A percentile compares a stretch with the other conserved stretches of the same genome.
These are phyloP conservation scores for Ophiocordyceps camponoti-leonardi DNA, from an alignment of 2,329 filamentous ascomycete genomes.

Conservation along the genomic window DNA sequence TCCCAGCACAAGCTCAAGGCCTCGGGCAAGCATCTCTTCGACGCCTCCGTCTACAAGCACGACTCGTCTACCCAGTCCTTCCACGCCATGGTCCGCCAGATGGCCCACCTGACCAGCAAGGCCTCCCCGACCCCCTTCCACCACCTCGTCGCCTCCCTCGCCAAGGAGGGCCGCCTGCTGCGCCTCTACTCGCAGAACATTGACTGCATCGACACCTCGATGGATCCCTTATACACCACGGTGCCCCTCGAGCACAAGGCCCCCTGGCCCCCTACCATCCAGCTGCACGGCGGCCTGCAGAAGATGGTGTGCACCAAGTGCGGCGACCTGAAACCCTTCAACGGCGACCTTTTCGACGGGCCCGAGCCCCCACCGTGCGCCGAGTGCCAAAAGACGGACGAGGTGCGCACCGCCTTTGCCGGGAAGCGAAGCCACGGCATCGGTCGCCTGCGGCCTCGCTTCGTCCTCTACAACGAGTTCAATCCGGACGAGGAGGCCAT, in stretches of 20 bases:
- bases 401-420: constrained; percentile 54
- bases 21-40: constrained; percentile 90
- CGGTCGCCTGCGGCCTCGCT: constrained; percentile 73
- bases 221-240: constrained; percentile 62
- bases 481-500: constrained; percentile 96
- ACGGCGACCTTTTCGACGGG: constrained; percentile 66
- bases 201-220: constrained; percentile 77
- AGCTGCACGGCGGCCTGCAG: constrained; percentile 81
- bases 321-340: constrained; percentile 55
- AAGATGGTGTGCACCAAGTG: constrained; percentile 98
- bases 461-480: constrained; percentile 94
- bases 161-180: constrained; percentile 70
- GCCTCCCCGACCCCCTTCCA: constrained; percentile 82
- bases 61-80: constrained; percentile 77
- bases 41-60: constrained; percentile 93
- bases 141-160: constrained; percentile 78
- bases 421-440: constrained; percentile 90
- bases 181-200: constrained; percentile 95
- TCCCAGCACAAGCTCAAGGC: constrained; percentile 74
- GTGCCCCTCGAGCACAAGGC: constrained; percentile 70
- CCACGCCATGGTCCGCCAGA: constrained; percentile 85
- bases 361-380: constrained; percentile 67
- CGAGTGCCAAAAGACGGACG: constrained; percentile 57
- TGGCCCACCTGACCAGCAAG: constrained; percentile 60
- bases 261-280: constrained; percentile 85